Conservation (phyloP, 306 rosid genomes). For the Vigna mungo region DNA sequence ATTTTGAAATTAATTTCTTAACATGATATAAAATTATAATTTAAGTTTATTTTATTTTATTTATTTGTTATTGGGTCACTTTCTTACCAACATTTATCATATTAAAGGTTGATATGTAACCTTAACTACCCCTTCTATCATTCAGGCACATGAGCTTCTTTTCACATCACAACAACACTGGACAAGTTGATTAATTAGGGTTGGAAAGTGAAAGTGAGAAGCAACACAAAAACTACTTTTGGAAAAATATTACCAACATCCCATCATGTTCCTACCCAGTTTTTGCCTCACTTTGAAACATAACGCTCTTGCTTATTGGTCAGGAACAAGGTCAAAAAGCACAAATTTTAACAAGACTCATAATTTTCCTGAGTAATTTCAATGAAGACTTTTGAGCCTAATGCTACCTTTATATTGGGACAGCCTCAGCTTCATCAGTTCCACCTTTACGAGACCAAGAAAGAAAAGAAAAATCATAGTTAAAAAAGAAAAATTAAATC, state of each 20-base stretch:
- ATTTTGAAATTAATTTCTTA: too few species aligned
- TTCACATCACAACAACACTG: conserved; percentile 15
- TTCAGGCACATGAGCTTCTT: conserved; percentile 44
- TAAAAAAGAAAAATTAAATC: background rate
- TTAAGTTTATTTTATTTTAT: too few species aligned
- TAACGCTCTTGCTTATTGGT: conserved; percentile 44
- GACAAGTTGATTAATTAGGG: conserved; percentile 48
- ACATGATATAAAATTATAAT: too few species aligned
- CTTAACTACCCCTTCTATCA: conserved; percentile 43
- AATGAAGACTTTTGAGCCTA: conserved; percentile 39
- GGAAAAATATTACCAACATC: conserved; percentile 34
- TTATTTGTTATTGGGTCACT: too few species aligned
- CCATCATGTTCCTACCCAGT: conserved; percentile 25
- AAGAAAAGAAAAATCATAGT: conserved; percentile 7
- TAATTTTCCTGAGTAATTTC: conserved; percentile 31
- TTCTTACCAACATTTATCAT: too few species aligned
- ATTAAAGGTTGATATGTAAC: conserved; percentile 9
- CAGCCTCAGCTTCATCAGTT: conserved; percentile 46
- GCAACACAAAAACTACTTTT: conserved; percentile 44
- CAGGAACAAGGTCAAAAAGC: conserved; percentile 54
- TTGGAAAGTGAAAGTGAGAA: conserved; percentile 42
- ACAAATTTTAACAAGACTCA: conserved; percentile 29
- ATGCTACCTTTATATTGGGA: conserved; percentile 42
- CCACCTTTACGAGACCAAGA: conserved; percentile 51
- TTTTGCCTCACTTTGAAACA: conserved; percentile 42